Evolutionary conservation across 148 eudicot genomes (phyloP).

Genomic region (Fagopyrum tataricum): DNA sequence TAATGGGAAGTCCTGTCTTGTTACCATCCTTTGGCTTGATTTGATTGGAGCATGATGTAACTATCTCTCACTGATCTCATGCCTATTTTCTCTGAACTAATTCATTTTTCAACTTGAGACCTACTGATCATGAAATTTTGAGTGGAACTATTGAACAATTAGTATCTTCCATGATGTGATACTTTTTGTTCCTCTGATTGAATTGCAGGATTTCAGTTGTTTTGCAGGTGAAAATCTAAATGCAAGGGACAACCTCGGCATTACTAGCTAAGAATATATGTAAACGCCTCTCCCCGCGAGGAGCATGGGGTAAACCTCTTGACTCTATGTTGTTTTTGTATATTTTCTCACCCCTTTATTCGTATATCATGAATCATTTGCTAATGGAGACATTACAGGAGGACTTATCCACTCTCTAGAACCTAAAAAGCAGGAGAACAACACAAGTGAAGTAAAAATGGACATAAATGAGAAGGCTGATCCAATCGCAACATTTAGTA

Average conservation of each 20-base stretch:
- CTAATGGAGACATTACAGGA: conserved; percentile 9
- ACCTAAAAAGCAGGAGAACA: conserved; percentile 32
- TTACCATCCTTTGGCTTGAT: too few relatives aligned
- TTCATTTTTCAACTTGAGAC: neutral
- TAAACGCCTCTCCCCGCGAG: conserved; percentile 1
- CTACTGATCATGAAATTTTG: neutral
- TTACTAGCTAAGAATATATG: conserved; percentile 2
- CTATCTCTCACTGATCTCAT: neutral
- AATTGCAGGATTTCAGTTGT: neutral
- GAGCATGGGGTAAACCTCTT: conserved; percentile 2
- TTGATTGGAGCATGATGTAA: neutral
- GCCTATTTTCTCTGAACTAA: neutral
- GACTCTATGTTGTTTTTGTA: neutral
- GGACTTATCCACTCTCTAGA: conserved; percentile 32
- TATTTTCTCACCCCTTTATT: neutral
- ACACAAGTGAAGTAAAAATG: conserved; percentile 22
- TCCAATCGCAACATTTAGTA: conserved; percentile 63
- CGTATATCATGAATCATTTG: neutral
- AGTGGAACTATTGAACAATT: neutral
- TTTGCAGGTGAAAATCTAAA: neutral
- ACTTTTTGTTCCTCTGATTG: neutral
- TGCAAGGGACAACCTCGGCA: neutral
- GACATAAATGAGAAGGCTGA: conserved; percentile 32
- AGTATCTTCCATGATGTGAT: neutral
- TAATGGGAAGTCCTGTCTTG: too few relatives aligned